Evolutionary conservation across 805 yeast species (phyloP), one percentile per base, ranked within the genome.

Genomic region (Saccharomycopsis babjevae): DNA sequence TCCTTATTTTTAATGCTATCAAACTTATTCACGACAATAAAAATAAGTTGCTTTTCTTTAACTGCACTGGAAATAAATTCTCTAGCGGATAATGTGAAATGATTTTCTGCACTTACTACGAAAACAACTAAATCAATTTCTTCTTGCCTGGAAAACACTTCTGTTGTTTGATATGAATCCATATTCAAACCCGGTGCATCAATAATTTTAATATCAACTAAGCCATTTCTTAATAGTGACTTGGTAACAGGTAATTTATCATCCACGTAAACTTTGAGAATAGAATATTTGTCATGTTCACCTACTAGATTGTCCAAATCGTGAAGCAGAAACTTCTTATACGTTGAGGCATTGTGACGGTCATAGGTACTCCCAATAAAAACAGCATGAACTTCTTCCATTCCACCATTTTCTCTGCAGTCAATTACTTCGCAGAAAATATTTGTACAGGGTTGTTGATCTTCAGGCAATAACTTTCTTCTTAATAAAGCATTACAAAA

Each of bases 181-280:
- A 91, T 79, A 71, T 94, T 94, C 61, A 94, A 77, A 0, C 99
- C 99, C 0, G 99, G 99, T 0, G 98, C 97, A 74, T 94, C 99
- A 59, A 94, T 94, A 63, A 94, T 77, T 28, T 92, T 83, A 61
- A 94, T 91, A 69, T 94, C 97, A 50, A 93, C 89, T 10, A 90
- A 88, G 1, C 97, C 98, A 71, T 94, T 94, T 62, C 85, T 82
- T 62, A 94, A 75, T 59, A 94, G 74, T 67, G 96, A 86, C 66
- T 82, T 83, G 55, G 83, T 83, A 1, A 81, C 74, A 1, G 85
- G 79, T 43, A 97, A 79, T 57, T 77, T 77, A 69, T 94, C 99
- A 55, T 85, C 81, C 22, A 91, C 85, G 68, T 92, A 94, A 5
- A 94, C 86, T 67, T 89, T 88, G 57, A 94, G 76, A 40, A 92